phyloP scores from a whole-genome alignment of 1,284 basidiomycete genomes.

The Wolfiporia cocos region DNA sequence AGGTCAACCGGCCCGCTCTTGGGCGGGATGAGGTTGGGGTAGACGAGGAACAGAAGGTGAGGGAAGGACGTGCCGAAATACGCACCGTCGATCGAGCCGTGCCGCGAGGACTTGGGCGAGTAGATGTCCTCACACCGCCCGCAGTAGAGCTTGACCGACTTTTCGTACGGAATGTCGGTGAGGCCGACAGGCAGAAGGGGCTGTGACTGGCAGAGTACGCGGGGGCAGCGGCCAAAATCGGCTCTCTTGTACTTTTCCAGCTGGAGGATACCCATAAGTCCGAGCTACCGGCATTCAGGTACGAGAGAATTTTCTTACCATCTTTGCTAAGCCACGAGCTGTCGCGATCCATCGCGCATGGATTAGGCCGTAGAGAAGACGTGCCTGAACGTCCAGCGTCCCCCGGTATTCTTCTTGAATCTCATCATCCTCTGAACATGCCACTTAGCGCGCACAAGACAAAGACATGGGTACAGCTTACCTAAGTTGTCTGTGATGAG shows the following conservation, averaged over 20 bases:
- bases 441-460: background rate
- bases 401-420: constrained; percentile 73
- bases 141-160: constrained; percentile 95
- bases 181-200: constrained; percentile 93
- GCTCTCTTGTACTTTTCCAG: constrained; percentile 96
- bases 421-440: constrained; percentile 54
- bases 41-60: constrained; percentile 92
- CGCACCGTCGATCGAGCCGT: constrained; percentile 93
- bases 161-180: constrained; percentile 91
- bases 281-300: background rate
- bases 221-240: constrained; percentile 94
- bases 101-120: constrained; percentile 89
- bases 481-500: constrained; percentile 92
- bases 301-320: constrained; percentile 53
- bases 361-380: constrained; percentile 91
- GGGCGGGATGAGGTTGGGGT: constrained; percentile 83
- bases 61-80: constrained; percentile 97
- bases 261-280: constrained; percentile 33
- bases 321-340: constrained; percentile 87
- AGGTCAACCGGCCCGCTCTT: constrained; percentile 67
- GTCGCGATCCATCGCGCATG: constrained; percentile 98
- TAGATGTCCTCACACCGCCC: constrained; percentile 96
- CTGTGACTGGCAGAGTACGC: constrained; percentile 88
- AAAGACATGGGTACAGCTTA: constrained; percentile 33
- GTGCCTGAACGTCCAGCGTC: constrained; percentile 86